Conservation (phyloP, 1,139 yeast species). For the Suhomyces bokatorum region DNA sequence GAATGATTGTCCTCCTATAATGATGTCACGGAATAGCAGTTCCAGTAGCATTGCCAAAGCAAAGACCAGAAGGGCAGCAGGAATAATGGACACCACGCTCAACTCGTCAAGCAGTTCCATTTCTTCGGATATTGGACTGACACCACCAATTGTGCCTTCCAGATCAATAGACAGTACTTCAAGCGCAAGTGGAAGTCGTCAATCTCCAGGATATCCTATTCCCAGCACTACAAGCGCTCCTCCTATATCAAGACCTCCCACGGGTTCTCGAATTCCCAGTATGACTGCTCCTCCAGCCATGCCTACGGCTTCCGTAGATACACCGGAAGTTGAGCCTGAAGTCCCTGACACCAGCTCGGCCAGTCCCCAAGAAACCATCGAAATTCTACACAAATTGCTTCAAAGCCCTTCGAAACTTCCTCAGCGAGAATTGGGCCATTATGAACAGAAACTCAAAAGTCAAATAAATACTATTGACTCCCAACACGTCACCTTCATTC, state of each 20-base stretch:
- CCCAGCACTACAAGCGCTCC: not conserved
- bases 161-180: not conserved
- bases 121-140: not conserved
- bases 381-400: not conserved
- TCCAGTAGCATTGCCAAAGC: slow-evolving; percentile 1
- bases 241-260: not conserved
- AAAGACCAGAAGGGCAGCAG: slow-evolving; percentile 2
- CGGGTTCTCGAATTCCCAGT: not conserved
- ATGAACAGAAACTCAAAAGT: slow-evolving; percentile 31
- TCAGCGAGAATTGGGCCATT: slow-evolving; percentile 37
- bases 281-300: not conserved
- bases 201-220: not conserved
- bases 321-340: not conserved
- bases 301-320: not conserved
- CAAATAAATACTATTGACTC: slow-evolving; percentile 24
- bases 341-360: no score
- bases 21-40: slow-evolving; percentile 13
- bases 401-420: slow-evolving; percentile 28
- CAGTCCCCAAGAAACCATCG: slow-evolving; percentile 3
- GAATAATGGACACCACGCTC: not conserved
- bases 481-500: slow-evolving; percentile 22
- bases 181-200: not conserved
- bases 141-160: not conserved
- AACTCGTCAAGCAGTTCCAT: not conserved
- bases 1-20: slow-evolving; percentile 46